Base-by-base conservation (phyloP, 495 filamentous ascomycete genomes). In the Xylaria nigripes region DNA sequence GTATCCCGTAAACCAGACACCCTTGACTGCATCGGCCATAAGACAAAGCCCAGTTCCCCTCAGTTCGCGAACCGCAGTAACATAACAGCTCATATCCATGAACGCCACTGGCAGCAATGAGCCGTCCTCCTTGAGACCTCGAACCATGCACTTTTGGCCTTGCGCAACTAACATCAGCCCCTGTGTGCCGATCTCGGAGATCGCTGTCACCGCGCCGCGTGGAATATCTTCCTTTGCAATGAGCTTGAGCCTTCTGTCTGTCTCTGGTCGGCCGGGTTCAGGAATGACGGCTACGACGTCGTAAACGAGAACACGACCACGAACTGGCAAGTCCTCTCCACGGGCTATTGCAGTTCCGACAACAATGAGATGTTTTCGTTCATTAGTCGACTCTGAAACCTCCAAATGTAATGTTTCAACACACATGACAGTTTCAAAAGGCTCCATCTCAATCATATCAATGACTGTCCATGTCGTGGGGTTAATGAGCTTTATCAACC, bases 121-220 rank as follows among this genome's bases (percentile, higher is more conserved):
- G 1, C 88, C 86, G 61, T 99, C 93, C 70, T 97, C 93, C 62
- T 96, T 96, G 0, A 99, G 76, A 34, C 93, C 93, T 46, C 93
- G 77, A 2, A 99, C 90, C 87, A 97, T 93, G 66, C 89, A 86
- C 64, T 99, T 99, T 61, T 96, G 93, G 2, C 93, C 93, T 64
- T 99, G 94, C 0, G 90, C 90, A 13, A 86, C 85, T 36, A 95
- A 82, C 70, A 97, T 77, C 54, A 96, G 87, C 0, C 92, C 92
- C 63, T 96, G 90, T 0, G 85, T 90, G n/a, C 93, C 93, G 30
- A 95, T 83, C 25, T 85, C 82, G 3, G 86, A 90, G 12, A 99
- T 58, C 0, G 88, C 86, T 3, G 90, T 96, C 12, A 99, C 86
- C n/a, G 91, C 90, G 2, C 93, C 93, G 54, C 92, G 88, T 38